These are phyloP conservation scores for Chrysanthemum seticuspe DNA, from an alignment of 129 eudicot species.

Conservation along the genomic window DNA sequence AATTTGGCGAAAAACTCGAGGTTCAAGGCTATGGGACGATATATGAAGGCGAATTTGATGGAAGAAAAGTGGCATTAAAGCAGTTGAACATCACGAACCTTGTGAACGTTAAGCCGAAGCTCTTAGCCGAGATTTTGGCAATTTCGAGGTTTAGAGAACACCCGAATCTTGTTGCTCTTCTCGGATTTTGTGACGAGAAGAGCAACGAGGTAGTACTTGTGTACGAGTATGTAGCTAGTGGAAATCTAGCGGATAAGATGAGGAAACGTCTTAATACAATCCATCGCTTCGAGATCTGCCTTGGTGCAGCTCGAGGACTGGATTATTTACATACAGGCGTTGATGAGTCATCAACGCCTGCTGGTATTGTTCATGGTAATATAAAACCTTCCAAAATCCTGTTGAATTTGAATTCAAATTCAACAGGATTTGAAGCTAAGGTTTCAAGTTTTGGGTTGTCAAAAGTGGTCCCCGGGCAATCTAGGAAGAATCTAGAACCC, in stretches of 20 bases:
- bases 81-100: slow-evolving; percentile 37
- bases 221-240: slow-evolving; percentile 28
- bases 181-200: slow-evolving; percentile 35
- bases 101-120: slow-evolving; percentile 21
- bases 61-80: slow-evolving; percentile 29
- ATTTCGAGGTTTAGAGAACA: slow-evolving; percentile 28
- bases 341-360: slow-evolving; percentile 2
- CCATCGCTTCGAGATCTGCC: slow-evolving; percentile 37
- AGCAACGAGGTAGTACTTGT: slow-evolving; percentile 33
- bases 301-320: slow-evolving; percentile 39
- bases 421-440: slow-evolving; percentile 25
- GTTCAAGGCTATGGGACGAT: slow-evolving; percentile 31
- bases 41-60: slow-evolving; percentile 28
- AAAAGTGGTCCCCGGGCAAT: slow-evolving; percentile 28
- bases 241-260: slow-evolving; percentile 36
- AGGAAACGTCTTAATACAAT: slow-evolving; percentile 31
- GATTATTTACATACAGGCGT: slow-evolving; percentile 30
- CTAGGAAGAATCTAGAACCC: slow-evolving; percentile 11
- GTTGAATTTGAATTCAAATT: slow-evolving; percentile 30
- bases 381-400: slow-evolving; percentile 25
- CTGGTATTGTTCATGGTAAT: slow-evolving; percentile 32
- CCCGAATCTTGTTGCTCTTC: slow-evolving; percentile 36
- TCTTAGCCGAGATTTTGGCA: slow-evolving; percentile 27
- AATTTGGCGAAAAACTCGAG: slow-evolving; percentile 21
- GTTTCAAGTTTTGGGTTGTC: slow-evolving; percentile 38